Conservation (phyloP, 306 rosid species). For the Carpinus viminea region DNA sequence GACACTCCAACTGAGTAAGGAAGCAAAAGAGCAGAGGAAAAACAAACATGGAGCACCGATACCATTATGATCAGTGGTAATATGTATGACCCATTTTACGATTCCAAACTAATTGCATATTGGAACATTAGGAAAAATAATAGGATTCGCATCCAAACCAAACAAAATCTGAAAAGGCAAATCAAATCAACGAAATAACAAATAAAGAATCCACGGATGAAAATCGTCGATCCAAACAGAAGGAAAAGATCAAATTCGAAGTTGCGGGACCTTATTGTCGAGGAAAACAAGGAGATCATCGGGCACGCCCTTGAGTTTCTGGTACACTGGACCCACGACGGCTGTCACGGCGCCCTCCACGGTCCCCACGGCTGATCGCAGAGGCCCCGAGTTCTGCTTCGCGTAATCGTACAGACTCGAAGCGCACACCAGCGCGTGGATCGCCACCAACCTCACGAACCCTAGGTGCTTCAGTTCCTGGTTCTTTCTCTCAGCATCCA, state of each 20-base stretch:
- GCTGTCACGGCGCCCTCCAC: conserved; percentile 59
- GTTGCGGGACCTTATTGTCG: conserved; percentile 56
- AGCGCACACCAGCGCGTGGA: conserved; percentile 44
- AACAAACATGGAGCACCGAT: too few relatives aligned
- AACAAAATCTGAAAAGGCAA: background rate
- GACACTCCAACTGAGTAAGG: background rate
- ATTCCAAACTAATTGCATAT: background rate
- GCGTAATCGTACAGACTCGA: conserved; percentile 66
- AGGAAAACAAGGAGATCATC: conserved; percentile 61
- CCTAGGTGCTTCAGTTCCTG: conserved; percentile 59
- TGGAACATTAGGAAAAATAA: background rate
- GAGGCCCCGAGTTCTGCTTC: conserved; percentile 66
- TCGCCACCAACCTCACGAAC: conserved; percentile 55
- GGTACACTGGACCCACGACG: conserved; percentile 60
- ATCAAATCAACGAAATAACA: background rate
- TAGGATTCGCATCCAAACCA: background rate
- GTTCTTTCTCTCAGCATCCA: conserved; percentile 38
- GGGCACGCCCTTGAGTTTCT: conserved; percentile 53
- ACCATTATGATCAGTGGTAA: background rate
- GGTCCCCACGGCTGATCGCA: conserved; percentile 60
- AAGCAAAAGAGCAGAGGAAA: too few relatives aligned
- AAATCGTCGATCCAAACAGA: background rate
- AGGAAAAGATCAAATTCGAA: background rate
- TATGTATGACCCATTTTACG: background rate
- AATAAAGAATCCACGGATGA: background rate